phyloP scores from a whole-genome alignment of 345 rosid genomes.

The Salix suchowensis region DNA sequence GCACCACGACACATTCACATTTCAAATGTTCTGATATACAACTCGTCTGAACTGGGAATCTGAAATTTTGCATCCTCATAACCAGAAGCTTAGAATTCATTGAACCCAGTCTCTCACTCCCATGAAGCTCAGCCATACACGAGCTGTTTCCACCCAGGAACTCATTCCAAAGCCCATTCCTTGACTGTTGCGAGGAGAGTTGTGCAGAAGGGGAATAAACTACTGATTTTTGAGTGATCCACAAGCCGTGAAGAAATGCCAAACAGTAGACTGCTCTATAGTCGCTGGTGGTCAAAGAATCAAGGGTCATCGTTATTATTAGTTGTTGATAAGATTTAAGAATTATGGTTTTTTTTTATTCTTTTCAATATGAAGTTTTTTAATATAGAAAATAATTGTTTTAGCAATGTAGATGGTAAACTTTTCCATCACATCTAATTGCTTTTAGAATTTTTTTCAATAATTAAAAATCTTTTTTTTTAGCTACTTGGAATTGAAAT shows the following conservation, averaged over 20 bases:
- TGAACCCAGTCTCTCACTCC: constrained; percentile 61
- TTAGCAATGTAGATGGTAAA: too few relatives aligned
- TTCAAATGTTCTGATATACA: constrained; percentile 68
- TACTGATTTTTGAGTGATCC: constrained; percentile 59
- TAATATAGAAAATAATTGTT: too few relatives aligned
- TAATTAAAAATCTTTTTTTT: too few relatives aligned
- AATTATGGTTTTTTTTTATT: too few relatives aligned
- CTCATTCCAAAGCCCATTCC: constrained; percentile 51
- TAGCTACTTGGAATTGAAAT: too few relatives aligned
- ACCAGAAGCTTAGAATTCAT: constrained; percentile 47
- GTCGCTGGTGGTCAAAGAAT: too few relatives aligned
- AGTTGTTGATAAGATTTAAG: too few relatives aligned
- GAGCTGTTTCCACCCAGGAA: constrained; percentile 54
- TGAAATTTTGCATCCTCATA: constrained; percentile 65
- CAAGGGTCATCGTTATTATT: too few relatives aligned
- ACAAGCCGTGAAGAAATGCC: constrained; percentile 55
- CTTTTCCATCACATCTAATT: too few relatives aligned
- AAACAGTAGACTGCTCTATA: not conserved
- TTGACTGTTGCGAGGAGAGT: constrained; percentile 52
- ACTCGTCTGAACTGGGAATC: constrained; percentile 64
- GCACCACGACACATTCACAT: constrained; percentile 39
- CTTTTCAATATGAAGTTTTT: too few relatives aligned
- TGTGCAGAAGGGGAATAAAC: constrained; percentile 43
- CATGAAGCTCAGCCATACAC: constrained; percentile 59
- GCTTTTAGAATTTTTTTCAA: too few relatives aligned